phyloP scores from a whole-genome alignment of 1,284 basidiomycete genomes.

The Apiotrichum gracile region DNA sequence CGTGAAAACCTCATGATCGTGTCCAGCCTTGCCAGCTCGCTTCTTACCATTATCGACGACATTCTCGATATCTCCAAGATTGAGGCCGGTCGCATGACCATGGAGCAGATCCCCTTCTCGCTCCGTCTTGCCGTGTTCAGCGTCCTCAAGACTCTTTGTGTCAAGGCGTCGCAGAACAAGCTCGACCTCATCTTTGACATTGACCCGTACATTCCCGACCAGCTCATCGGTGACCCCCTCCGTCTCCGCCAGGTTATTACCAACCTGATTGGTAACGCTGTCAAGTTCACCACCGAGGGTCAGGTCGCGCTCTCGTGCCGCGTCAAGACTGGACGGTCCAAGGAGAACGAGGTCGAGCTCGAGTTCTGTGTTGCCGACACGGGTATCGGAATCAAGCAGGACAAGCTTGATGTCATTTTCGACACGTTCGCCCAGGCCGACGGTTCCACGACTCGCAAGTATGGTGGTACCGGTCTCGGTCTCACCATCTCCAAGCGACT shows the following conservation, averaged over 20 bases:
- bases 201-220: slow-evolving; percentile 91
- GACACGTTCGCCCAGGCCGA: slow-evolving; percentile 99
- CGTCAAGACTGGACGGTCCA: slow-evolving; percentile 56
- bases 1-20: slow-evolving; percentile 95
- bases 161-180: slow-evolving; percentile 95
- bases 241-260: slow-evolving; percentile 76
- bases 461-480: slow-evolving; percentile 96
- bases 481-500: slow-evolving; percentile 91
- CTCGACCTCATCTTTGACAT: slow-evolving; percentile 96
- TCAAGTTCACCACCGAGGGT: slow-evolving; percentile 92
- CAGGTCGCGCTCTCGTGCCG: slow-evolving; percentile 86
- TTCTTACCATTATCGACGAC: slow-evolving; percentile 96
- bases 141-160: slow-evolving; percentile 95
- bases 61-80: slow-evolving; percentile 98
- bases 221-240: slow-evolving; percentile 93
- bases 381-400: slow-evolving; percentile 97
- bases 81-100: slow-evolving; percentile 98
- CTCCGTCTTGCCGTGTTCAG: slow-evolving; percentile 93
- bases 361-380: slow-evolving; percentile 98
- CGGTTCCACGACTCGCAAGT: slow-evolving; percentile 91
- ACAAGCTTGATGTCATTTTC: slow-evolving; percentile 97
- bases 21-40: slow-evolving; percentile 84
- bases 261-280: slow-evolving; percentile 82
- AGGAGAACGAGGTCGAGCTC: slow-evolving; percentile 74
- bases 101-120: slow-evolving; percentile 98